Percentiles rank a stretch among this genome's conserved stretches.
These are phyloP conservation scores for Hygrophorus pudorinus DNA, from an alignment of 768 basidiomycete species.

Conservation along the genomic window DNA sequence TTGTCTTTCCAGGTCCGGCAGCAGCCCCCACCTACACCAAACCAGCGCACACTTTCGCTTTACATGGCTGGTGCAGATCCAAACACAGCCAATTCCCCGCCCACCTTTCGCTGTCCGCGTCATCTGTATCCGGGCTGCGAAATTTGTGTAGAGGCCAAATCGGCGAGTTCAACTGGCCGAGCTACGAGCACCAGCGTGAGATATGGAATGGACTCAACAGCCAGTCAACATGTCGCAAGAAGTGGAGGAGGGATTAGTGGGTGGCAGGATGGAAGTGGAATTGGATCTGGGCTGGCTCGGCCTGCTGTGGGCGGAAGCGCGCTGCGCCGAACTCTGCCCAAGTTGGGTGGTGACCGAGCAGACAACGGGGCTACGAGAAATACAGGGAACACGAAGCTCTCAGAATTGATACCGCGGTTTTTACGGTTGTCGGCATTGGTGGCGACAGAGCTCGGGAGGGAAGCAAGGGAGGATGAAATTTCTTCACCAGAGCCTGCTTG, in stretches of 20 bases:
- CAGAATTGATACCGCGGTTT: constrained; percentile 61
- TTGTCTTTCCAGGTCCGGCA: too few species aligned
- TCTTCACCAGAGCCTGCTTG: constrained; percentile 1
- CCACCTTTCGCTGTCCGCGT: constrained; percentile 57
- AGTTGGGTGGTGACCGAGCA: background rate
- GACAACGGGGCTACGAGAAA: constrained; percentile 26
- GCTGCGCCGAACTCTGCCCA: constrained; percentile 36
- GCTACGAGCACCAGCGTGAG: background rate
- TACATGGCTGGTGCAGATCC: constrained; percentile 58
- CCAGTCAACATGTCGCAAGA: background rate
- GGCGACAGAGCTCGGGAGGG: constrained; percentile 66
- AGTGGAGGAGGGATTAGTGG: constrained; percentile 49
- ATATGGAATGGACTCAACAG: background rate
- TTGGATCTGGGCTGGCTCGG: constrained; percentile 58
- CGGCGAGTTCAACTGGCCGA: background rate
- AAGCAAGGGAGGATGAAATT: constrained; percentile 50
- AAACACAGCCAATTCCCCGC: constrained; percentile 50
- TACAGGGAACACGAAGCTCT: constrained; percentile 56
- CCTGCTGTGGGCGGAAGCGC: constrained; percentile 48
- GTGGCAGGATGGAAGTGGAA: constrained; percentile 67
- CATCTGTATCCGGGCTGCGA: constrained; percentile 68
- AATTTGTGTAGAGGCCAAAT: constrained; percentile 64
- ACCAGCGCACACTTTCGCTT: constrained; percentile 34
- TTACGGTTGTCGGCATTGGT: constrained; percentile 70
- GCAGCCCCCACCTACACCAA: constrained; percentile 18